A percentile compares a stretch with the other conserved stretches of the same genome.
These are phyloP conservation scores for Globisporangium alternatum DNA, from an alignment of 352 stramenopile species.

Conservation along the genomic window DNA sequence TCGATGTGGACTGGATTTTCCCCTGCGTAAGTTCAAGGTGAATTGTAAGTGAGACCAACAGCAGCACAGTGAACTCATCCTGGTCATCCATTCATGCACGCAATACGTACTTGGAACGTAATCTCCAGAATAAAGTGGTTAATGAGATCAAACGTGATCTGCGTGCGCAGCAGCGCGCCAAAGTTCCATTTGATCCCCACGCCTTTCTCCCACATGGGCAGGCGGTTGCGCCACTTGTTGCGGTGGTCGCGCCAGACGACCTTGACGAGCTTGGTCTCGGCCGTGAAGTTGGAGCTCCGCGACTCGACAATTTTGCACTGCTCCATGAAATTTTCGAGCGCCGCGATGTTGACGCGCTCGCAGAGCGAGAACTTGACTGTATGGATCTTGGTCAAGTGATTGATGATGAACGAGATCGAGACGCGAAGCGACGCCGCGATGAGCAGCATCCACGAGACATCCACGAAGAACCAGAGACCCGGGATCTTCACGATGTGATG, in stretches of 20 bases:
- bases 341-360: conserved; percentile 45
- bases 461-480: conserved; percentile 48
- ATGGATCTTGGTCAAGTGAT: conserved; percentile 35
- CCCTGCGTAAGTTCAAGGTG: conserved; percentile 21
- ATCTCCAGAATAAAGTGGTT: conserved; percentile 52
- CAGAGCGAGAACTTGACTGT: conserved; percentile 40
- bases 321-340: conserved; percentile 52
- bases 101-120: conserved; percentile 45
- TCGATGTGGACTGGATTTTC: conserved; percentile 27
- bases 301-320: conserved; percentile 67
- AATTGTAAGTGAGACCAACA: background rate
- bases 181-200: conserved; percentile 37
- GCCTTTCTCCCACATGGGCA: conserved; percentile 8
- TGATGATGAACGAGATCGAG: conserved; percentile 37
- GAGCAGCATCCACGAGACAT: conserved; percentile 44
- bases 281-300: conserved; percentile 66
- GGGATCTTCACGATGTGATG: conserved; percentile 37
- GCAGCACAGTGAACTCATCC: no score
- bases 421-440: conserved; percentile 33
- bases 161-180: conserved; percentile 40
- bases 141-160: conserved; percentile 59
- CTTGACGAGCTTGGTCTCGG: conserved; percentile 79
- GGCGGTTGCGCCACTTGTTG: conserved; percentile 13
- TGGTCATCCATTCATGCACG: background rate
- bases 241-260: conserved; percentile 92